Conservation (phyloP, 306 rosid genomes). For the Prunus persica region DNA sequence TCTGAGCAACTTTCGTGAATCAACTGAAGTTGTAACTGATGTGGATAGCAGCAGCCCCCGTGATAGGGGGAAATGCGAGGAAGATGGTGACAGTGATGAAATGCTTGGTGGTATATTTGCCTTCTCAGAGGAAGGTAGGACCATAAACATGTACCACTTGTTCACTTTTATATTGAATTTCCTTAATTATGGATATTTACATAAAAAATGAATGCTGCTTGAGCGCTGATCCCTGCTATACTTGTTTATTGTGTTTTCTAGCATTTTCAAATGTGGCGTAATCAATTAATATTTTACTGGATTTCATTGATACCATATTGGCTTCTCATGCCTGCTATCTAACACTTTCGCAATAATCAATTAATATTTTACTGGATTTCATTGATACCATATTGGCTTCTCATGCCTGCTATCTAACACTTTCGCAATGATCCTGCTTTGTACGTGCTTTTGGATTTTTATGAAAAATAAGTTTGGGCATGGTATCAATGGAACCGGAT, state of each 20-base stretch:
- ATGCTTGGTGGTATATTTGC: slow-evolving; percentile 82
- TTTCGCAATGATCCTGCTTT: not conserved
- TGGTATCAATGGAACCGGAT: not conserved
- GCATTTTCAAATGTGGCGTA: slow-evolving; percentile 1
- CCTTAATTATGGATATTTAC: slow-evolving; percentile 7
- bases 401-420: not conserved
- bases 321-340: not conserved
- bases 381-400: not conserved
- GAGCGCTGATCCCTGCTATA: not conserved
- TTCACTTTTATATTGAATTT: slow-evolving; percentile 5
- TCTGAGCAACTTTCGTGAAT: slow-evolving; percentile 39
- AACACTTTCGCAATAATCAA: not conserved
- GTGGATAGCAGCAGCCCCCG: slow-evolving; percentile 65
- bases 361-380: not conserved
- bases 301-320: not conserved
- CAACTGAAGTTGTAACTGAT: slow-evolving; percentile 57
- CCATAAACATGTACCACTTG: slow-evolving; percentile 4
- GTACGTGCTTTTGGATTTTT: not conserved
- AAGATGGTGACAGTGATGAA: slow-evolving; percentile 67
- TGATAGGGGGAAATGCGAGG: slow-evolving; percentile 74
- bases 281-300: not conserved
- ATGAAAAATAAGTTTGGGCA: not conserved
- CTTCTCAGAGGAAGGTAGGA: slow-evolving; percentile 87
- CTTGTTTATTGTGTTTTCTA: not conserved
- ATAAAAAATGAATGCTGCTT: not conserved